Base-by-base conservation (phyloP, 2,329 filamentous ascomycete genomes). In the Magnaporthales sp. region DNA sequence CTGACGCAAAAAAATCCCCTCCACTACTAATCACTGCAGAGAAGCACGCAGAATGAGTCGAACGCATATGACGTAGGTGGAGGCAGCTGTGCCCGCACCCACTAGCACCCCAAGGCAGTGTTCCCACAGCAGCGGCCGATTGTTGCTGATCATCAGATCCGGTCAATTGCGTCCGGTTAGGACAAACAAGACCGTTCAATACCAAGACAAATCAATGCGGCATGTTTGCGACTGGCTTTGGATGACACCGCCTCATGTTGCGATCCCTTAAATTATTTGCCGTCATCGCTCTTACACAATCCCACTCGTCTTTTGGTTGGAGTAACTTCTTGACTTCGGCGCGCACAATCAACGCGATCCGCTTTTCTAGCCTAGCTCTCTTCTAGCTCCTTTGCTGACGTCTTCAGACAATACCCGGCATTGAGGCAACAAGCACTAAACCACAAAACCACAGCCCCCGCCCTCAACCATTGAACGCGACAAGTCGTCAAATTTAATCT, bases 41-140 rank as follows among this genome's bases (percentile, higher is more conserved):
- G 56, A 60, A 60, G 24, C 56, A 27, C 22, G 24, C 56, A 60
- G 56, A 60, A 60, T 15, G 26, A 26, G 56, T 58, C 54, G 54
- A 58, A 58, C 54, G 54, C 54, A 26, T 58, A 60, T 60, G 56
- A 60, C 56, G 56, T 60, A 60, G 26, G 56, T 60, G 56, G 56
- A 60, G 56, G 24, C 24, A 26, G 22, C 24, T 24, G 56, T 19
- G 56, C 26, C 56, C 26, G 54, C 54, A 24, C 13, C 13, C 54
- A 58, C 54, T 58, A 24, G 54, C 54, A 24, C 38, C 38, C 38
- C 38, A 51, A 51, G 38, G 15, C 38, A 51, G 38, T 9, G 54
- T 58, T 58, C 54, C 54, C 54, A 58, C 54, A 58, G 54, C 54
- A 58, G 15, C 32, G 32, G 8, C 27, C 56, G 26, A 60, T 27